Evolutionary conservation across 352 stramenopile species (phyloP).

Genomic region (Phytophthora hibernalis): DNA sequence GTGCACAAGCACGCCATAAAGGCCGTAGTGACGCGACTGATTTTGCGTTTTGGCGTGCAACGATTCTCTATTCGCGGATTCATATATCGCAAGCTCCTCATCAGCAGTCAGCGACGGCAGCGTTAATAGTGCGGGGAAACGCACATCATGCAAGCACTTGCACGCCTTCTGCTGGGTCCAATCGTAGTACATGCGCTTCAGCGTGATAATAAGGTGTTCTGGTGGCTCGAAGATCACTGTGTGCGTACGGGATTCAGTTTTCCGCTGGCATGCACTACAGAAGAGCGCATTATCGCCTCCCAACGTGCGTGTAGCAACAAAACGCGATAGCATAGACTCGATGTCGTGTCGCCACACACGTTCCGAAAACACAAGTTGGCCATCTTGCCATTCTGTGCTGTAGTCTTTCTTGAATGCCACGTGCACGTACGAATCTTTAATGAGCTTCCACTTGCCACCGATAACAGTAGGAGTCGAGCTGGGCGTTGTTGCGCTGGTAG

Average conservation of each 20-base stretch:
- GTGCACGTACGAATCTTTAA: slow-evolving; percentile 88
- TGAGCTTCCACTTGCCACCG: slow-evolving; percentile 71
- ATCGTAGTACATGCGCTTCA: slow-evolving; percentile 93
- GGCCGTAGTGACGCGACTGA: slow-evolving; percentile 73
- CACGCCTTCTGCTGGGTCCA: slow-evolving; percentile 89
- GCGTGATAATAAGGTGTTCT: slow-evolving; percentile 84
- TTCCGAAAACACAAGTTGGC: slow-evolving; percentile 80
- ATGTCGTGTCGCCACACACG: slow-evolving; percentile 87
- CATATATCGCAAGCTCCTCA: slow-evolving; percentile 48
- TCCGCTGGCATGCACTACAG: slow-evolving; percentile 73
- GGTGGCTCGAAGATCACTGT: slow-evolving; percentile 85
- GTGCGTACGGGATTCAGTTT: slow-evolving; percentile 85
- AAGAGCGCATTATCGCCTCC: slow-evolving; percentile 82
- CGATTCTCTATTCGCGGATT: slow-evolving; percentile 16
- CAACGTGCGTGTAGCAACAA: slow-evolving; percentile 81
- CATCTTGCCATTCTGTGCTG: slow-evolving; percentile 86
- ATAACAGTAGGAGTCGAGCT: slow-evolving; percentile 23
- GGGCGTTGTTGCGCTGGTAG: slow-evolving; percentile 12
- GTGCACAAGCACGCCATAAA: slow-evolving; percentile 92
- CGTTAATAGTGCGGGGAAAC: slow-evolving; percentile 73
- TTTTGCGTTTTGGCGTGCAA: slow-evolving; percentile 33
- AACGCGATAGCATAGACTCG: slow-evolving; percentile 81
- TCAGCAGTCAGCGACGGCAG: slow-evolving; percentile 70
- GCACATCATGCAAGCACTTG: slow-evolving; percentile 88
- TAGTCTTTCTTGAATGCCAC: slow-evolving; percentile 92